A percentile compares a stretch with the other conserved stretches of the same genome.
Evolutionary conservation across 495 filamentous ascomycete genomes (phyloP).

Genomic region (Aspergillus bridgeri): DNA sequence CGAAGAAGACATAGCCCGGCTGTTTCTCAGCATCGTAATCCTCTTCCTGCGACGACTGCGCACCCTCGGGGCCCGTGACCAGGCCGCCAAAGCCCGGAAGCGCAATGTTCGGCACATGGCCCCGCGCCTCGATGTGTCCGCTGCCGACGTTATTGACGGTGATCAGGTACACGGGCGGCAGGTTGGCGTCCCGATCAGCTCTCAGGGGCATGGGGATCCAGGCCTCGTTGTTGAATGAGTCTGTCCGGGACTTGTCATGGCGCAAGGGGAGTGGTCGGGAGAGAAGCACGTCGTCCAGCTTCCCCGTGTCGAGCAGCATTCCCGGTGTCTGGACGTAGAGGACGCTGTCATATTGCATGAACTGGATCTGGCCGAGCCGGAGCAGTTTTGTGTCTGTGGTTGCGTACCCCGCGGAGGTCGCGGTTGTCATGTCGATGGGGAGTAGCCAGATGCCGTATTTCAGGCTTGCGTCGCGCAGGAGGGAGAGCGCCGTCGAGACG

Average conservation of each 20-base stretch:
- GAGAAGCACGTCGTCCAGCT: constrained; percentile 38
- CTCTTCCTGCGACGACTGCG: constrained; percentile 9
- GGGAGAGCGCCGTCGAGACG: constrained; percentile 30
- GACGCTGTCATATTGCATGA: constrained; percentile 48
- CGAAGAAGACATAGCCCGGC: constrained; percentile 44
- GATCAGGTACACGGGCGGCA: constrained; percentile 42
- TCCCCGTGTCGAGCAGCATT: constrained; percentile 35
- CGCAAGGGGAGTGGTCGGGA: constrained; percentile 34
- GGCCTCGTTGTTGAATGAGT: constrained; percentile 42
- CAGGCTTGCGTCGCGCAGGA: constrained; percentile 35
- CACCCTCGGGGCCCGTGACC: constrained; percentile 29
- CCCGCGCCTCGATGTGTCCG: constrained; percentile 39
- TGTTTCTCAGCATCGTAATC: constrained; percentile 15
- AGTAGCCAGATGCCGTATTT: constrained; percentile 47
- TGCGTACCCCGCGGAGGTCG: constrained; percentile 33
- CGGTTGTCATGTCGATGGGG: constrained; percentile 43
- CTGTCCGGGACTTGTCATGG: constrained; percentile 33
- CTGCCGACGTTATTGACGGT: constrained; percentile 40
- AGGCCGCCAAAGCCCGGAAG: constrained; percentile 36
- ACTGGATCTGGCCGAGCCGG: constrained; percentile 43
- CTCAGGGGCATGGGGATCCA: constrained; percentile 44
- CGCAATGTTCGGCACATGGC: constrained; percentile 39
- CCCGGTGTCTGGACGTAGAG: constrained; percentile 42
- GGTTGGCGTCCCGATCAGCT: constrained; percentile 29
- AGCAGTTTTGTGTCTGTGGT: constrained; percentile 41